Conservation (phyloP, 345 rosid species). For the Murraya paniculata region DNA sequence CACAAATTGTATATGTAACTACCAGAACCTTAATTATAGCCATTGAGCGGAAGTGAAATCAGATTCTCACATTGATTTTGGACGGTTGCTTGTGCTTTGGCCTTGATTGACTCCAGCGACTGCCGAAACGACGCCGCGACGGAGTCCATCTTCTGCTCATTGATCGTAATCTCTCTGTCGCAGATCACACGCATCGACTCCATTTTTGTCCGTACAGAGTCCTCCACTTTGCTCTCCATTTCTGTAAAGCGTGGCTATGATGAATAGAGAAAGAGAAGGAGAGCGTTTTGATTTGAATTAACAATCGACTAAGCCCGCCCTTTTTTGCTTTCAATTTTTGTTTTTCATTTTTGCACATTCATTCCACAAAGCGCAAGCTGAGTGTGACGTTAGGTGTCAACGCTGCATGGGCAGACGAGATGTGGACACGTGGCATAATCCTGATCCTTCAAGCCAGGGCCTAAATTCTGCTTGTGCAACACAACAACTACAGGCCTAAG, state of each 20-base stretch:
- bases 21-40: not conserved
- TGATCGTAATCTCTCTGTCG: conserved; percentile 34
- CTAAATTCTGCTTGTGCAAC: no score
- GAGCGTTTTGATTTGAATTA: conserved; percentile 15
- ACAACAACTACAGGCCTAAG: not conserved
- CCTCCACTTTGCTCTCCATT: conserved; percentile 29
- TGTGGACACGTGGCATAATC: no score
- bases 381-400: no score
- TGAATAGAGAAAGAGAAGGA: conserved; percentile 4
- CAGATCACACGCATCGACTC: conserved; percentile 49
- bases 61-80: conserved; percentile 48
- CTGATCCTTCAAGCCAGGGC: no score
- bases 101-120: conserved; percentile 45
- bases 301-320: conserved; percentile 21
- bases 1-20: not conserved
- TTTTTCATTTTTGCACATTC: no score
- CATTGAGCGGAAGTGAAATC: not conserved
- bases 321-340: not conserved
- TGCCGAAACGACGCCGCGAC: conserved; percentile 39
- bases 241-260: not conserved
- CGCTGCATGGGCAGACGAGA: no score
- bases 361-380: no score
- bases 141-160: conserved; percentile 50
- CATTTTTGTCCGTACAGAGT: conserved; percentile 42
- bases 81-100: conserved; percentile 45